Evolutionary conservation across 1,284 basidiomycete species (phyloP).

Genomic region (Pterulicium gracile): DNA sequence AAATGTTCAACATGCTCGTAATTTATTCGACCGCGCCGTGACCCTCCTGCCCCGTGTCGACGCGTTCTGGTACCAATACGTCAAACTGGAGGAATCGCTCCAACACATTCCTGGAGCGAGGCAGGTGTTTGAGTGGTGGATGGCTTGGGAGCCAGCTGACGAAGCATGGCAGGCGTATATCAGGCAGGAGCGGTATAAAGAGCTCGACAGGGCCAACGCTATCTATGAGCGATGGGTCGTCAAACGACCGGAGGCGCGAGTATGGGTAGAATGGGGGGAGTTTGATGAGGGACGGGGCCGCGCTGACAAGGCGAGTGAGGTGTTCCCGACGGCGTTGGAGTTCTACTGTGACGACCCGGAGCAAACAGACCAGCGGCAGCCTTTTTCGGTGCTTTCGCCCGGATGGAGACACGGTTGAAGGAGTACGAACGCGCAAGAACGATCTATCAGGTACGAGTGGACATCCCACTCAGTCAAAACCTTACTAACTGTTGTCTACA

Average conservation of each 20-base stretch:
- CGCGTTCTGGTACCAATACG: constrained; percentile 97
- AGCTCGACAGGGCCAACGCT: constrained; percentile 83
- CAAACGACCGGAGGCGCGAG: constrained; percentile 86
- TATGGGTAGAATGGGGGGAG: constrained; percentile 97
- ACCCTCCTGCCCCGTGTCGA: constrained; percentile 93
- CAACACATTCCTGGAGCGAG: constrained; percentile 93
- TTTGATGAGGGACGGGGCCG: constrained; percentile 90
- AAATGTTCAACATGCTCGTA: constrained; percentile 94
- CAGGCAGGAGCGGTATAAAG: constrained; percentile 92
- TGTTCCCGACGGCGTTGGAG: constrained; percentile 94
- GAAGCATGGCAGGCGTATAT: constrained; percentile 99
- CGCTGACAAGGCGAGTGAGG: constrained; percentile 86
- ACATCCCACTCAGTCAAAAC: too few species aligned
- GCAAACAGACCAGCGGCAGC: constrained; percentile 94
- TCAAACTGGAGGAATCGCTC: constrained; percentile 95
- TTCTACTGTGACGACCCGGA: constrained; percentile 98
- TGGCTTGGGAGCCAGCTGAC: constrained; percentile 99
- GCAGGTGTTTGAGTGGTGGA: constrained; percentile 98
- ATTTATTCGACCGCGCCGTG: constrained; percentile 94
- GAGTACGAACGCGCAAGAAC: constrained; percentile 95
- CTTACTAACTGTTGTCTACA: too few species aligned
- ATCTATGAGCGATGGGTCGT: constrained; percentile 96
- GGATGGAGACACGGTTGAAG: constrained; percentile 94
- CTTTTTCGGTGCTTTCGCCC: constrained; percentile 92
- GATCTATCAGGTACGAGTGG: constrained; percentile 75